Conservation (phyloP, 1,139 yeast genomes). For the Entelexis paramagnoliae region DNA sequence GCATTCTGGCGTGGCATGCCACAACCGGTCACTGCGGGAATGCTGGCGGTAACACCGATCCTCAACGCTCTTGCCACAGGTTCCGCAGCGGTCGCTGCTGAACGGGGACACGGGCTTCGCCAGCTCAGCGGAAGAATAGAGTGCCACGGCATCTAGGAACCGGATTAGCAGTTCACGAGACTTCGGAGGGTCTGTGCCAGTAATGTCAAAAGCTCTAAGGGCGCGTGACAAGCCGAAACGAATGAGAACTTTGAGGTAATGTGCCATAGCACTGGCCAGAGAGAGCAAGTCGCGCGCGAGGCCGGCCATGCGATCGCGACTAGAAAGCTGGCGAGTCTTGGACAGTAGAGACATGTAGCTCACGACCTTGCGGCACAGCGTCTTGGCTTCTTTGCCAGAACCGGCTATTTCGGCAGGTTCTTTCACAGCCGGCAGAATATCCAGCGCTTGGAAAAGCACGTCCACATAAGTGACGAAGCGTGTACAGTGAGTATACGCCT, state of each 20-base stretch:
- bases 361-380: constrained; percentile 46
- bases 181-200: neutral
- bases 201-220: constrained; percentile 34
- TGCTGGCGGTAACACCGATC: constrained; percentile 58
- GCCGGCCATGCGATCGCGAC: constrained; percentile 19
- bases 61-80: constrained; percentile 70
- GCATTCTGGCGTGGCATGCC: constrained; percentile 61
- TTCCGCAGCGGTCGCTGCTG: constrained; percentile 67
- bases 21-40: constrained; percentile 41
- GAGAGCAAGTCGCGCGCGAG: constrained; percentile 55
- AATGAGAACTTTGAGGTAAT: constrained; percentile 74
- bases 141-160: constrained; percentile 45
- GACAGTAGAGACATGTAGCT: constrained; percentile 37
- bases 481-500: constrained; percentile 66
- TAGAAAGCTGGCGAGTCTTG: constrained; percentile 26
- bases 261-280: constrained; percentile 86
- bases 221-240: constrained; percentile 73
- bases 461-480: constrained; percentile 64
- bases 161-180: constrained; percentile 48
- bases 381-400: constrained; percentile 70
- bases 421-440: constrained; percentile 33
- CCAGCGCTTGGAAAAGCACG: constrained; percentile 66
- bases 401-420: constrained; percentile 6
- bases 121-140: constrained; percentile 16
- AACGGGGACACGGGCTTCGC: constrained; percentile 45